phyloP scores from a whole-genome alignment of 257 asterid genomes.

The Fraxinus cuspidata region DNA sequence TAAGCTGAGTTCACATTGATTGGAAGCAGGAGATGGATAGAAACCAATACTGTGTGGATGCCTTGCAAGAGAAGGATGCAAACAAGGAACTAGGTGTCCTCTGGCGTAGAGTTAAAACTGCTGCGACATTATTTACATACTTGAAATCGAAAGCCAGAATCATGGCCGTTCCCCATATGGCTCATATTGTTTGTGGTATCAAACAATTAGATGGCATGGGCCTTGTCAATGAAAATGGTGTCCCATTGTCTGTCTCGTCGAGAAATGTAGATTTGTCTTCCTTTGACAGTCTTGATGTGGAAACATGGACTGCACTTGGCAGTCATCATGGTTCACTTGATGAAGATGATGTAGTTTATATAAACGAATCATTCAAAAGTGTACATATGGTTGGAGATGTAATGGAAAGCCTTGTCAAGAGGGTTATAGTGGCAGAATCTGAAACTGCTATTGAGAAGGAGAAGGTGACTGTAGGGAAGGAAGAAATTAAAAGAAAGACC shows the following conservation, averaged over 20 bases:
- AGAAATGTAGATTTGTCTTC: conserved; percentile 57
- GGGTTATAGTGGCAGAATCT: conserved; percentile 81
- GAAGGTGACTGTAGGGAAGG: conserved; percentile 72
- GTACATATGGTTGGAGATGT: conserved; percentile 82
- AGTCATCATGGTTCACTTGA: conserved; percentile 53
- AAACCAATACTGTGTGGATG: conserved; percentile 66
- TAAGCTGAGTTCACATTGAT: conserved; percentile 43
- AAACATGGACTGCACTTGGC: conserved; percentile 57
- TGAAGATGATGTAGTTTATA: conserved; percentile 70
- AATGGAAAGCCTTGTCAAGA: conserved; percentile 90
- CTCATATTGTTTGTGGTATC: conserved; percentile 73
- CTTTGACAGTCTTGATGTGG: conserved; percentile 53
- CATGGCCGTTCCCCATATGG: conserved; percentile 78
- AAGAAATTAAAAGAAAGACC: conserved; percentile 67
- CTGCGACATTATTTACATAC: conserved; percentile 73
- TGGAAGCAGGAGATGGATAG: conserved; percentile 74
- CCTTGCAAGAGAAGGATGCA: conserved; percentile 66
- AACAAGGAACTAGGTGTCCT: conserved; percentile 72
- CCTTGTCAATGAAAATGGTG: conserved; percentile 69
- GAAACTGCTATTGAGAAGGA: conserved; percentile 78
- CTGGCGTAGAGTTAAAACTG: conserved; percentile 83
- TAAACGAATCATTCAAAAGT: conserved; percentile 58
- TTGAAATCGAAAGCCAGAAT: conserved; percentile 80
- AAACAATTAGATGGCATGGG: conserved; percentile 74
- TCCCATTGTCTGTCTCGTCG: conserved; percentile 72